Conservation (phyloP, 768 basidiomycete genomes). For the Porpolomopsis calyptriformis region DNA sequence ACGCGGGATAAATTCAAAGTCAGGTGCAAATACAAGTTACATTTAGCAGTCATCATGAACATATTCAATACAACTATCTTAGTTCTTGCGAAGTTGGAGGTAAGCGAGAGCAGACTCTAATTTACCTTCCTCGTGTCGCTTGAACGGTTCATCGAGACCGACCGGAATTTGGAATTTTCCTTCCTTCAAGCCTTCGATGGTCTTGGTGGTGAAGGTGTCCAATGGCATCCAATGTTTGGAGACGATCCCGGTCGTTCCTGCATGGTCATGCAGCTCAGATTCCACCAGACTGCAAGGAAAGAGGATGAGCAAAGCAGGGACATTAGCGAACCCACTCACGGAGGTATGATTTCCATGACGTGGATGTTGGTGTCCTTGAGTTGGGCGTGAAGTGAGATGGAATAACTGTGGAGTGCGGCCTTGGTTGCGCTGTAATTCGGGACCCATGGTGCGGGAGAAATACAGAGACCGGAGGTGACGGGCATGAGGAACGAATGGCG, state of each 20-base stretch:
- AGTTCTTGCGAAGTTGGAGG: too few species aligned
- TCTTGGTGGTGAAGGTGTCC: slow-evolving; percentile 31
- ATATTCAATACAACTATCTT: too few species aligned
- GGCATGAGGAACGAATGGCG: slow-evolving; percentile 39
- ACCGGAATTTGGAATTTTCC: slow-evolving; percentile 23
- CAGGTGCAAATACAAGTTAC: too few species aligned
- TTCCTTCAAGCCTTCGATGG: slow-evolving; percentile 27
- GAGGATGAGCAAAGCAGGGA: neutral
- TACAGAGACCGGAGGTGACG: slow-evolving; percentile 43
- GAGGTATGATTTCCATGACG: slow-evolving; percentile 48
- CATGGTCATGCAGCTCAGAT: slow-evolving; percentile 52
- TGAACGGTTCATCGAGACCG: slow-evolving; percentile 13
- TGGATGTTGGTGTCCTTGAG: slow-evolving; percentile 39
- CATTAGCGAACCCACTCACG: slow-evolving; percentile 28
- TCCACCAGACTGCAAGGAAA: slow-evolving; percentile 37
- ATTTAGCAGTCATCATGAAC: too few species aligned
- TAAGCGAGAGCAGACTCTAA: slow-evolving; percentile 9
- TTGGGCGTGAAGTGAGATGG: slow-evolving; percentile 35
- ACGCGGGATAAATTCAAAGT: too few species aligned
- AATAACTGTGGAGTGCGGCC: slow-evolving; percentile 45
- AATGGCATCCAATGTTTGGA: slow-evolving; percentile 48
- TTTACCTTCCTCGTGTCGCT: slow-evolving; percentile 22
- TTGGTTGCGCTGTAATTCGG: slow-evolving; percentile 48
- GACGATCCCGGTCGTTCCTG: slow-evolving; percentile 35
- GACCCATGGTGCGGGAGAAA: slow-evolving; percentile 32